Conservation (phyloP, 2,329 filamentous ascomycete genomes). For the Cladophialophora exuberans region DNA sequence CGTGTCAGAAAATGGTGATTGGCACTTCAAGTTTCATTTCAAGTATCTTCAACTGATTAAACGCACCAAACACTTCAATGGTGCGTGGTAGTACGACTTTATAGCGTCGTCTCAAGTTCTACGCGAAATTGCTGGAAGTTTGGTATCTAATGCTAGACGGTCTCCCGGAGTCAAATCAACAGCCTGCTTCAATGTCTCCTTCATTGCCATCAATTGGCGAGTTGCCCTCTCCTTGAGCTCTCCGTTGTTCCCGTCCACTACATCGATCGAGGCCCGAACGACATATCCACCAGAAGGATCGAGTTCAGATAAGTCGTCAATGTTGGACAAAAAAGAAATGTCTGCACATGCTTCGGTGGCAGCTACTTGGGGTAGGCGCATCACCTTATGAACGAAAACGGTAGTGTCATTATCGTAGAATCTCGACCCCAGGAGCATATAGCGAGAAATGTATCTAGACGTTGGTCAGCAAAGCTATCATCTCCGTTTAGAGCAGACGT, state of each 20-base stretch:
- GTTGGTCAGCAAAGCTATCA: constrained; percentile 18
- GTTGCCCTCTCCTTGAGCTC: constrained; percentile 58
- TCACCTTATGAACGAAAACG: constrained; percentile 59
- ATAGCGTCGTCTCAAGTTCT: constrained; percentile 21
- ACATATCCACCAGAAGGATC: constrained; percentile 62
- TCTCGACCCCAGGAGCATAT: constrained; percentile 59
- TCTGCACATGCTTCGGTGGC: constrained; percentile 34
- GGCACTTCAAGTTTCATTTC: too few species aligned
- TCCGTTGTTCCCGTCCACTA: constrained; percentile 57
- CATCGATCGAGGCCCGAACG: constrained; percentile 60
- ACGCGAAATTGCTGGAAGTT: constrained; percentile 47
- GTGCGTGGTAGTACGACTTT: too few species aligned
- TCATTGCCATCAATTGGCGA: constrained; percentile 58
- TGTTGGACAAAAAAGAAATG: constrained; percentile 36
- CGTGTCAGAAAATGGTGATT: too few species aligned
- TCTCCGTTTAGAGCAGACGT: too few species aligned
- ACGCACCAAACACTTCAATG: too few species aligned
- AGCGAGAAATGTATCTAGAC: constrained; percentile 59
- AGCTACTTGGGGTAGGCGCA: constrained; percentile 48
- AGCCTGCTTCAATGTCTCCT: constrained; percentile 57
- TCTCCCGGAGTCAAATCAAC: constrained; percentile 62
- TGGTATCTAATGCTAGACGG: constrained; percentile 62
- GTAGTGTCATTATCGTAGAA: constrained; percentile 63
- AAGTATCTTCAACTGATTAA: neutral
- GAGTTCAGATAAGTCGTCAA: constrained; percentile 52